Conservation (phyloP, 2,329 filamentous ascomycete species). For the Daldinia sp. region DNA sequence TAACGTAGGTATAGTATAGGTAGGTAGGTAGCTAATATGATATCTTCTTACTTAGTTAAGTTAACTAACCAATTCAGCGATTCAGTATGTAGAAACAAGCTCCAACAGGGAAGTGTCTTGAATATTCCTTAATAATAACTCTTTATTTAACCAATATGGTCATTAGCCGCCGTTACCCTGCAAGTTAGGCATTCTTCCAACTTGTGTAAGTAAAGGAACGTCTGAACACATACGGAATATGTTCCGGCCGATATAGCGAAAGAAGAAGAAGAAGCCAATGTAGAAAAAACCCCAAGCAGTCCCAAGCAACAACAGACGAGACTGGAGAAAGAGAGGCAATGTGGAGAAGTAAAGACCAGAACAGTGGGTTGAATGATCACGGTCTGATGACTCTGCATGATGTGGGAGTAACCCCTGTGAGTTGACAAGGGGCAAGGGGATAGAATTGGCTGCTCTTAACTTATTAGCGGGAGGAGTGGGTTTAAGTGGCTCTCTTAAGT, state of each 20-base stretch:
- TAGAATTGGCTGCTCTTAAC: conserved; percentile 30
- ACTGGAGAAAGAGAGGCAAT: conserved; percentile 2
- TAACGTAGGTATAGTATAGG: too few species aligned
- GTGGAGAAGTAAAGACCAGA: conserved; percentile 21
- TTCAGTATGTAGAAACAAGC: conserved; percentile 2
- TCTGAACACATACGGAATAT: neutral
- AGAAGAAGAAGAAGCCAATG: neutral
- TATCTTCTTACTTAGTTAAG: neutral
- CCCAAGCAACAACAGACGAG: neutral
- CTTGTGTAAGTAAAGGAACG: neutral
- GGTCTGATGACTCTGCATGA: conserved; percentile 36
- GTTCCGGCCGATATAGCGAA: neutral
- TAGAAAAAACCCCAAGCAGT: conserved; percentile 4
- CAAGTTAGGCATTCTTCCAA: neutral
- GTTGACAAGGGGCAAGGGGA: conserved; percentile 29
- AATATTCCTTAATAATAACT: conserved; percentile 2
- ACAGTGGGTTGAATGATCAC: conserved; percentile 29
- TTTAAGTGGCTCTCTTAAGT: conserved; percentile 23
- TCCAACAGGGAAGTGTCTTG: conserved; percentile 3
- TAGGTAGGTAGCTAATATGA: neutral
- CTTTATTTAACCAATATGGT: neutral
- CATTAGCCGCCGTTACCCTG: neutral
- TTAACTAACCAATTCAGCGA: neutral
- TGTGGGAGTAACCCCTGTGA: conserved; percentile 33
- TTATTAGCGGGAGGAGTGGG: conserved; percentile 34